Evolutionary conservation across 106 monocot species (phyloP).

Genomic region (Posidonia australis): DNA sequence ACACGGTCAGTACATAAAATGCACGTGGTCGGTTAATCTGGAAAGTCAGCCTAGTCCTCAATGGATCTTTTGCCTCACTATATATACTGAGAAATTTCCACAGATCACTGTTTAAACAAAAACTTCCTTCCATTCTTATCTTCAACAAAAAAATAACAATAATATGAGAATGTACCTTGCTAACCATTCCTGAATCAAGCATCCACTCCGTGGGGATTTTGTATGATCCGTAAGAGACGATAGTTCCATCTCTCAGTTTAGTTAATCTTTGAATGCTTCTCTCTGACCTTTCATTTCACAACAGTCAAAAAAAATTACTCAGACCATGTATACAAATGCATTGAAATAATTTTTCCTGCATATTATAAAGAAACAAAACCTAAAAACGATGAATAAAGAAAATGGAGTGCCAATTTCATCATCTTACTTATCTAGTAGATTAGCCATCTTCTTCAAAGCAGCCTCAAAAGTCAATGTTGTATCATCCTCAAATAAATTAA

Average conservation of each 20-base stretch:
- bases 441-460: conserved; percentile 44
- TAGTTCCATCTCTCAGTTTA: conserved; percentile 35
- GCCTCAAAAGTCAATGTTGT: conserved; percentile 33
- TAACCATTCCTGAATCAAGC: conserved; percentile 74
- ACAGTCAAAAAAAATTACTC: not conserved
- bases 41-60: too few relatives aligned
- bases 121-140: too few relatives aligned
- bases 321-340: too few relatives aligned
- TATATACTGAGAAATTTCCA: too few relatives aligned
- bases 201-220: conserved; percentile 83
- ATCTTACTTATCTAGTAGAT: conserved; percentile 51
- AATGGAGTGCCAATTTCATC: not conserved
- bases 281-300: conserved; percentile 36
- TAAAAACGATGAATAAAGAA: not conserved
- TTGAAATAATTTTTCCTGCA: too few relatives aligned
- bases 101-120: too few relatives aligned
- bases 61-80: too few relatives aligned
- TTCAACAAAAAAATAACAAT: too few relatives aligned
- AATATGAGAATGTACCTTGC: too few relatives aligned
- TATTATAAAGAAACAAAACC: too few relatives aligned
- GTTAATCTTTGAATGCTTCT: conserved; percentile 42
- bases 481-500: conserved; percentile 40
- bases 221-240: conserved; percentile 37
- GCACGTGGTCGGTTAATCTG: too few relatives aligned
- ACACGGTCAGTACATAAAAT: too few relatives aligned